Evolutionary conservation across 164 flowering plant genomes (phyloP).

Genomic region (Sedum album): DNA sequence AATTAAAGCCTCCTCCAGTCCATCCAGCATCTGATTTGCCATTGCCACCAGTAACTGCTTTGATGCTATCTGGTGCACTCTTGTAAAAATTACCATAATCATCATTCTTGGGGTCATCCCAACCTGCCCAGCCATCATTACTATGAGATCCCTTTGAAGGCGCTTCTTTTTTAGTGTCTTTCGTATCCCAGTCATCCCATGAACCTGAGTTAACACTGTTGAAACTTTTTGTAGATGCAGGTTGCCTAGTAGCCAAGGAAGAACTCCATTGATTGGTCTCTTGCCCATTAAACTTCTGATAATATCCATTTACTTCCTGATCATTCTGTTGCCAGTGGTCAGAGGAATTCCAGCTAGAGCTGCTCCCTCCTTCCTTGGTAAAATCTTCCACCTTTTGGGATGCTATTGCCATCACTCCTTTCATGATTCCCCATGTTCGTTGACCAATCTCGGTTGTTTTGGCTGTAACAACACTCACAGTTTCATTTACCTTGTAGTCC

Average conservation of each 20-base stretch:
- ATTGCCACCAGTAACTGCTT: constrained; percentile 29
- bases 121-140: constrained; percentile 83
- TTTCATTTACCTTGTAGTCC: constrained; percentile 89
- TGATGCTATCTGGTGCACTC: constrained; percentile 31
- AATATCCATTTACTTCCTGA: constrained; percentile 44
- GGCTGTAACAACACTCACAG: constrained; percentile 78
- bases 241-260: constrained; percentile 28
- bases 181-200: constrained; percentile 87
- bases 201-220: constrained; percentile 42
- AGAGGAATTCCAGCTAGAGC: constrained; percentile 25
- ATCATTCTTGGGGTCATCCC: constrained; percentile 80
- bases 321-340: constrained; percentile 53
- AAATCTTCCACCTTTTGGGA: constrained; percentile 91
- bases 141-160: constrained; percentile 32
- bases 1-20: constrained; percentile 83
- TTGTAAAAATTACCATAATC: constrained; percentile 45
- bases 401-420: constrained; percentile 97
- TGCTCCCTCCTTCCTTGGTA: constrained; percentile 50
- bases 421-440: constrained; percentile 94
- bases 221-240: not conserved
- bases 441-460: constrained; percentile 92
- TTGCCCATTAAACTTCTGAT: constrained; percentile 47
- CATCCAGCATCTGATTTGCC: constrained; percentile 66
- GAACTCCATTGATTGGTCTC: constrained; percentile 55
- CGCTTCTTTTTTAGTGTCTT: constrained; percentile 38